phyloP scores from a whole-genome alignment of 129 eudicot genomes.

The Smallanthus sonchifolius region DNA sequence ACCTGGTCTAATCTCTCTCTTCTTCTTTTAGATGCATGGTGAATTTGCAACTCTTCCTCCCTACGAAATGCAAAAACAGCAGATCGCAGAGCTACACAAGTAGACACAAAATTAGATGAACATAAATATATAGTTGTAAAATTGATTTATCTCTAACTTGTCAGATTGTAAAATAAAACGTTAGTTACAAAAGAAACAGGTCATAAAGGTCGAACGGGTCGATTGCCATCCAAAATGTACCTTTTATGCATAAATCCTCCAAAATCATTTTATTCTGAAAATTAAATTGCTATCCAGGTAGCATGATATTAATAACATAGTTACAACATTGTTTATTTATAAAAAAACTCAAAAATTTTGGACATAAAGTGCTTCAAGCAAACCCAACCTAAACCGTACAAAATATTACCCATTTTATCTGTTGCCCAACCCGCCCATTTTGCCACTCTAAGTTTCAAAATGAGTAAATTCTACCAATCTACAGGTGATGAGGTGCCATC shows the following conservation, averaged over 20 bases:
- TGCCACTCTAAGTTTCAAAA: neutral
- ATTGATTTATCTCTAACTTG: neutral
- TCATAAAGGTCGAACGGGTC: neutral
- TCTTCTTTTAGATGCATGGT: conserved; percentile 60
- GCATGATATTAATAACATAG: neutral
- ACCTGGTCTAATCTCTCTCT: conserved; percentile 83
- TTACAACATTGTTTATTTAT: neutral
- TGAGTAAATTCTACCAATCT: neutral
- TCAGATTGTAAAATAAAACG: neutral
- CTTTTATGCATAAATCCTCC: neutral
- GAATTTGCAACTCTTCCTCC: conserved; percentile 67
- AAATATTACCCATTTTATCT: neutral
- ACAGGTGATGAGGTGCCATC: neutral
- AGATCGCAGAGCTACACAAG: conserved; percentile 64
- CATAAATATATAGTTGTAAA: neutral
- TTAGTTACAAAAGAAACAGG: neutral
- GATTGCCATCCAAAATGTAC: neutral
- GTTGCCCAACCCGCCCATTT: neutral
- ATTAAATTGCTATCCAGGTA: neutral
- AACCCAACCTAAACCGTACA: neutral
- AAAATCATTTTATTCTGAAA: neutral
- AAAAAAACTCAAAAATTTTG: neutral
- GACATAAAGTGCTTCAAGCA: neutral
- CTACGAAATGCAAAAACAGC: conserved; percentile 87
- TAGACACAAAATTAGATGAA: conserved; percentile 5